A percentile compares a stretch with the other conserved stretches of the same genome.
phyloP scores from a whole-genome alignment of 2,329 filamentous ascomycete species.

The Sporothrix protearum region DNA sequence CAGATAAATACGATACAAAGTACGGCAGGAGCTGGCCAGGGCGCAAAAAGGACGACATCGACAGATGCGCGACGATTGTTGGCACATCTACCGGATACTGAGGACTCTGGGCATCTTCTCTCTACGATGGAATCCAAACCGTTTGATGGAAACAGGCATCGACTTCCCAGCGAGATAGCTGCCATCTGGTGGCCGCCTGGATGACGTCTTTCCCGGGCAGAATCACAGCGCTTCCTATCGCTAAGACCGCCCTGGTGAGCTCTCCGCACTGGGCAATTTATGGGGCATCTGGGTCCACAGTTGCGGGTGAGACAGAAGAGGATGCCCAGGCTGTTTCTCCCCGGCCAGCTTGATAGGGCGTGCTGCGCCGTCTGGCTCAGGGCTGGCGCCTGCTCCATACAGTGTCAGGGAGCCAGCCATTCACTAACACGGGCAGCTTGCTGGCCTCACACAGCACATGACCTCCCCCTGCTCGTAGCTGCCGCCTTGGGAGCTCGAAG shows the following conservation, averaged over 20 bases:
- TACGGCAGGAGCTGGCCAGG: neutral
- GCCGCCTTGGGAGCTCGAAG: slow-evolving; percentile 3
- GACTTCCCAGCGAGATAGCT: neutral
- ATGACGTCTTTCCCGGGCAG: slow-evolving; percentile 11
- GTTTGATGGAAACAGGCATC: neutral
- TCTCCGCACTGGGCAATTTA: slow-evolving; percentile 20
- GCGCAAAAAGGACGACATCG: neutral
- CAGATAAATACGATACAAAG: neutral
- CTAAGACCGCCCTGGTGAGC: neutral
- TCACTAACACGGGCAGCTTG: neutral
- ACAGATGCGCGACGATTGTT: neutral
- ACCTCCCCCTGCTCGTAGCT: slow-evolving; percentile 1
- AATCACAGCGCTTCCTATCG: neutral
- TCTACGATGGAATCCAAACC: neutral
- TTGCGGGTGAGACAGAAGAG: neutral
- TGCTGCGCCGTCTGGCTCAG: neutral
- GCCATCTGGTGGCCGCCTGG: neutral
- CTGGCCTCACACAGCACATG: slow-evolving; percentile 21
- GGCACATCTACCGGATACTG: neutral
- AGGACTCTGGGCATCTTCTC: neutral
- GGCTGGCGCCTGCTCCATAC: slow-evolving; percentile 1
- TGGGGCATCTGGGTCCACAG: slow-evolving; percentile 7
- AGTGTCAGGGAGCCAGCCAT: too few relatives aligned
- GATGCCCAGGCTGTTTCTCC: neutral
- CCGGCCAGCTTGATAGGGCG: slow-evolving; percentile 2